phyloP scores from a whole-genome alignment of 495 filamentous ascomycete genomes.

The Penicillium silybi region DNA sequence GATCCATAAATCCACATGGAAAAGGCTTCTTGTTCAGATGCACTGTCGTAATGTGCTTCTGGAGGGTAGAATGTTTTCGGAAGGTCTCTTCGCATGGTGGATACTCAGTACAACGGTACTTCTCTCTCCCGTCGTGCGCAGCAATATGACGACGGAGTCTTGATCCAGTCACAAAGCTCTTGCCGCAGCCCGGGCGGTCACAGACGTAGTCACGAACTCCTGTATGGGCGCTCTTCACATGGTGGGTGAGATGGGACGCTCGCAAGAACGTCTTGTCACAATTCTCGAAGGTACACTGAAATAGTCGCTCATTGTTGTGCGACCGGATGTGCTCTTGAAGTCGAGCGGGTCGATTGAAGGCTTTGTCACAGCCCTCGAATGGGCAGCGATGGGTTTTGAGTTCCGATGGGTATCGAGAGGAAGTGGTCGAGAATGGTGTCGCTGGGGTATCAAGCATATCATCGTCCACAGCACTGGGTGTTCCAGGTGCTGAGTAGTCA shows the following conservation, averaged over 20 bases:
- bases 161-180: conserved; percentile 72
- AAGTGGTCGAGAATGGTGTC: conserved; percentile 51
- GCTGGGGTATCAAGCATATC: conserved; percentile 46
- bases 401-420: conserved; percentile 60
- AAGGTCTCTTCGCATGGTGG: conserved; percentile 75
- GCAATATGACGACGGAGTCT: conserved; percentile 65
- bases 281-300: conserved; percentile 58
- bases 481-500: conserved; percentile 30
- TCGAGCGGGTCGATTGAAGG: conserved; percentile 83
- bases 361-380: conserved; percentile 65
- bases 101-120: conserved; percentile 68
- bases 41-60: conserved; percentile 69
- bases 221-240: conserved; percentile 77
- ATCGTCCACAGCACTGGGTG: conserved; percentile 27
- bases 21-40: conserved; percentile 70
- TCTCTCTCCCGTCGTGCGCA: conserved; percentile 64
- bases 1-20: conserved; percentile 56
- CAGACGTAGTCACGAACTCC: conserved; percentile 69
- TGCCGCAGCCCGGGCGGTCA: conserved; percentile 64
- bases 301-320: conserved; percentile 76
- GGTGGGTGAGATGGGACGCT: conserved; percentile 74
- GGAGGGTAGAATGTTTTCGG: conserved; percentile 82
- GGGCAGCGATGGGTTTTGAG: conserved; percentile 70
- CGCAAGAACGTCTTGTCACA: conserved; percentile 83
- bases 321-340: conserved; percentile 73